Conservation (phyloP, 1,284 basidiomycete genomes). For the Sanguinoderma infundibulare region DNA sequence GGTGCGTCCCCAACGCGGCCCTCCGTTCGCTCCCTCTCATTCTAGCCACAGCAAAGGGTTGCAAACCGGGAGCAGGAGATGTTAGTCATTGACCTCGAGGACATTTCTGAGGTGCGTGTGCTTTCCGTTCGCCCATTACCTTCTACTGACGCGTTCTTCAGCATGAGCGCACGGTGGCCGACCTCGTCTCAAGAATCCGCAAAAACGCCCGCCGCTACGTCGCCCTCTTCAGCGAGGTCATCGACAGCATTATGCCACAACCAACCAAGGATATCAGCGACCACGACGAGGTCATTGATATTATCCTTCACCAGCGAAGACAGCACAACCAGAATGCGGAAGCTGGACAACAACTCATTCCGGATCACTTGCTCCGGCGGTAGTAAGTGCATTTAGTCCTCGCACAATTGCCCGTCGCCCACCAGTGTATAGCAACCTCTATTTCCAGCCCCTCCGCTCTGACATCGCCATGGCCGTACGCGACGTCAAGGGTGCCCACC, state of each 20-base stretch:
- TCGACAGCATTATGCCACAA: constrained; percentile 87
- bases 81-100: constrained; percentile 83
- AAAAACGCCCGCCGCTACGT: constrained; percentile 92
- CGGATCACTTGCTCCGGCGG: constrained; percentile 88
- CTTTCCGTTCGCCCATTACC: neutral
- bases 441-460: constrained; percentile 84
- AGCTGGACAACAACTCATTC: constrained; percentile 76
- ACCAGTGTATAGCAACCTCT: constrained; percentile 74
- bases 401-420: constrained; percentile 24
- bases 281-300: constrained; percentile 91
- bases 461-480: constrained; percentile 87
- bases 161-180: constrained; percentile 69
- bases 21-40: constrained; percentile 10
- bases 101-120: constrained; percentile 66
- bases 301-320: constrained; percentile 91
- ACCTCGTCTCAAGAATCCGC: constrained; percentile 77
- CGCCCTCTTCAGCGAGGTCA: constrained; percentile 87
- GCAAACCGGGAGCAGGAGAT: constrained; percentile 92
- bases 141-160: constrained; percentile 31
- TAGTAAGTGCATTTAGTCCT: constrained; percentile 69
- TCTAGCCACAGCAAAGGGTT: constrained; percentile 74
- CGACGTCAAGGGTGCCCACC: constrained; percentile 83
- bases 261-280: constrained; percentile 90
- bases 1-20: constrained; percentile 52
- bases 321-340: constrained; percentile 85